phyloP scores from a whole-genome alignment of 176 grass and related monocot genomes.

The Puya raimondii region DNA sequence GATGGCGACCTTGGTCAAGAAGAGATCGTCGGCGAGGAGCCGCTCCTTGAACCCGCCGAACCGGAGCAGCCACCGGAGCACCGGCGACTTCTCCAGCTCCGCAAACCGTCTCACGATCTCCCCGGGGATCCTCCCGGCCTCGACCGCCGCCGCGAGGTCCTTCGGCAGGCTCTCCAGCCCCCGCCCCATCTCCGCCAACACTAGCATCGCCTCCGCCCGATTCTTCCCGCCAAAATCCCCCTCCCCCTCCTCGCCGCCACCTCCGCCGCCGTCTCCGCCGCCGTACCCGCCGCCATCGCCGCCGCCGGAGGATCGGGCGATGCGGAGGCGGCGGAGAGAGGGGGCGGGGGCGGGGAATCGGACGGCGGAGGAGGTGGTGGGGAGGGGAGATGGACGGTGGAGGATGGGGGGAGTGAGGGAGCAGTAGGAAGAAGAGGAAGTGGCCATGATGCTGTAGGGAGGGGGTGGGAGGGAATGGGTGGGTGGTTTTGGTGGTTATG shows the following conservation, averaged over 20 bases:
- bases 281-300: slow-evolving; percentile 18
- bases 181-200: slow-evolving; percentile 60
- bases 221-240: slow-evolving; percentile 29
- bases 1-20: slow-evolving; percentile 84
- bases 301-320: slow-evolving; percentile 23
- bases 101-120: slow-evolving; percentile 63
- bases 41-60: slow-evolving; percentile 97
- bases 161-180: slow-evolving; percentile 71
- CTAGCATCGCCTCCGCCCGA: slow-evolving; percentile 48
- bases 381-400: slow-evolving; percentile 9
- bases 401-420: slow-evolving; percentile 9
- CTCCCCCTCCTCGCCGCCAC: slow-evolving; percentile 11
- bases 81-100: slow-evolving; percentile 56
- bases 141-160: slow-evolving; percentile 68
- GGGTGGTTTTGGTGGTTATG: neutral
- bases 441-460: slow-evolving; percentile 27
- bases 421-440: slow-evolving; percentile 20
- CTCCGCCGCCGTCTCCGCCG: slow-evolving; percentile 15
- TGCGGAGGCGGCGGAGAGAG: slow-evolving; percentile 13
- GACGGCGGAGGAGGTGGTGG: slow-evolving; percentile 18
- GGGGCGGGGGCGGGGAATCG: slow-evolving; percentile 23
- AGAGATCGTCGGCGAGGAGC: slow-evolving; percentile 95
- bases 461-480: slow-evolving; percentile 2
- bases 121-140: slow-evolving; percentile 50
- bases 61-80: slow-evolving; percentile 73